Evolutionary conservation across 257 asterid species (phyloP).

Genomic region (Primulina tabacum): DNA sequence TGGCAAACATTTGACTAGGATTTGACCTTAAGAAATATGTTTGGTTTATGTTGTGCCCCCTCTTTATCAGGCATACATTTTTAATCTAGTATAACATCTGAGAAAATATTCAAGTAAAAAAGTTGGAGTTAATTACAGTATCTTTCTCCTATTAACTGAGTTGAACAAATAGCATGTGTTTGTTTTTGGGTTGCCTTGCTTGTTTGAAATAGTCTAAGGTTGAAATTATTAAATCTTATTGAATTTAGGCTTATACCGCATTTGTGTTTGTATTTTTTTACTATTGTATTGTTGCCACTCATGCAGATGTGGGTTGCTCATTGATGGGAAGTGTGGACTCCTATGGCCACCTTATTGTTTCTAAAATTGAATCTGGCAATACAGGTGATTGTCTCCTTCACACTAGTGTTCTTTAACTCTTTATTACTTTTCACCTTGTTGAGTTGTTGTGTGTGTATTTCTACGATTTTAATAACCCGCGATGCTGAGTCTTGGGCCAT

Average conservation of each 20-base stretch:
- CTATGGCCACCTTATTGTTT: conserved; percentile 81
- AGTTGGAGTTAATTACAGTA: background rate
- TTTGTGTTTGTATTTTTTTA: conserved; percentile 14
- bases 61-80: background rate
- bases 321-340: conserved; percentile 90
- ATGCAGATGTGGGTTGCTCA: conserved; percentile 54
- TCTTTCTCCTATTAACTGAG: background rate
- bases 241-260: conserved; percentile 1
- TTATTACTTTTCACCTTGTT: conserved; percentile 1
- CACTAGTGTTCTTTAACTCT: conserved; percentile 4
- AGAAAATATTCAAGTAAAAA: background rate
- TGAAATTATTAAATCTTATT: background rate
- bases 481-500: conserved; percentile 7
- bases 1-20: background rate
- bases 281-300: conserved; percentile 6
- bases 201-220: background rate
- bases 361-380: conserved; percentile 53
- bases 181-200: conserved; percentile 5
- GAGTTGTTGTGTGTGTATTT: conserved; percentile 10
- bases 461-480: background rate
- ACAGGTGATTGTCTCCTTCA: conserved; percentile 35
- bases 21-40: background rate
- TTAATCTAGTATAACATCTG: background rate
- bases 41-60: background rate
- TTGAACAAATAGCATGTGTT: conserved; percentile 1